Evolutionary conservation across 768 basidiomycete genomes (phyloP), one percentile per base, ranked within the genome.

Genomic region (Calocybe gangraenosa): DNA sequence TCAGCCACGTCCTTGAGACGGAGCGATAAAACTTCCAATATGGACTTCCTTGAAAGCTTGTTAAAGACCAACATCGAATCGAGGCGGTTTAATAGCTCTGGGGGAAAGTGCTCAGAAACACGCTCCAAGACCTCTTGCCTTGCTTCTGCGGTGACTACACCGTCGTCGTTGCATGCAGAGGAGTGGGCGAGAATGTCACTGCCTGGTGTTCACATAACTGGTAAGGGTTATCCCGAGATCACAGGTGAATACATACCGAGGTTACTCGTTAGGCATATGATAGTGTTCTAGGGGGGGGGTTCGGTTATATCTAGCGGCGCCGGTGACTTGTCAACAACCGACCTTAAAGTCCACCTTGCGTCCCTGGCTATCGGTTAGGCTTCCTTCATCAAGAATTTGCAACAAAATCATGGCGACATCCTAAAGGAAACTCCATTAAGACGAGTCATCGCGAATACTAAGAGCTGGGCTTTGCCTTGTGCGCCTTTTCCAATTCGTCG

Each of bases 401-500:
- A 95, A 73, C 15, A 95, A 70, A 49, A 94, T 89, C 81, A 93
- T 87, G 0, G 88, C 76, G 19, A 96, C 90, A 57, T 93, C 92
- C 42, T 44, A 21, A 14, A 78, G n/a, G n/a, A 80, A 25, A 28
- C 39, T 28, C 15, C 20, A 21, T 20, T 20, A n/a, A 44, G 30
- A 34, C 17, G 6, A 14, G 10, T 19, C 13, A 13, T 9, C 25
- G 0, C 42, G 15, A 43, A 30, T 14, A 8, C 15, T 36, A 1
- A 10, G 2, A 18, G 11, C 11, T 17, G 11, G 23, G 8, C 49
- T 56, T 21, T 51, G 80, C 81, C 68, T 90, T 91, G 66, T 94
- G 92, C 0, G 92, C 92, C 64, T 96, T 96, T 67, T 96, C 93
- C 48, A 96, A 76, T 62, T 91, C 90, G 57, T 91, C 87, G 44